Base-by-base conservation (phyloP, 2,329 filamentous ascomycete species). In the Botrytis sinoallii region DNA sequence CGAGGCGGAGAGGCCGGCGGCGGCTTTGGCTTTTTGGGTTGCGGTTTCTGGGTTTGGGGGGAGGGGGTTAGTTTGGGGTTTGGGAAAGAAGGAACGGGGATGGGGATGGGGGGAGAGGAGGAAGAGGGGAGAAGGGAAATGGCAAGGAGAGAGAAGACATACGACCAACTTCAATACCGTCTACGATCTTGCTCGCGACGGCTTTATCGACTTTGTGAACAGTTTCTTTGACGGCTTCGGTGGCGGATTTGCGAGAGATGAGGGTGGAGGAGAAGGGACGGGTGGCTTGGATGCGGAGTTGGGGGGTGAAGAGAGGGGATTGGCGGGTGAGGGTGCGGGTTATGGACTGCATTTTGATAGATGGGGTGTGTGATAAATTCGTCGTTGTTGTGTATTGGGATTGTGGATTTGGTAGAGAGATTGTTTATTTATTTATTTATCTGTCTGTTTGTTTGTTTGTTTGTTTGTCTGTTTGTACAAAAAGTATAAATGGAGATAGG, bases 111-210 rank as follows among this genome's bases (percentile, higher is more conserved):
- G 46, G 29, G 44, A 8, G 4, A 8, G 38, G 38, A 3, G 42
- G 42, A 5, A 16, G 14, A 1, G 4, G 40, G 42, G 55, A 59
- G n/a, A 18, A 18, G 60, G 16, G 52, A 42, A 25, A 14, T 44
- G 16, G 7, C 14, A 44, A 35, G 59, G 20, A 4, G 16, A 48
- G 22, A 44, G 6, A 12, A 18, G n/a, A 84, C 86, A 74, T 84
- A 90, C 90, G 81, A 67, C 86, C 86, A 65, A 84, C 83, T 77
- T 91, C 85, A 79, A 92, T 89, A 25, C 88, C 88, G 57, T 88
- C 87, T 42, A 90, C 87, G 29, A 91, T 79, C 80, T 89, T 90
- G 80, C 89, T 86, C 74, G 87, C 86, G 60, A 91, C 88, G 68
- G 83, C 85, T 44, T 88, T 85, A 82, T 91, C 88, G 9, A 90